Evolutionary conservation across 83 land plant species (phyloP), one percentile per base, ranked within the genome.

Genomic region (Isoetes engelmannii): DNA sequence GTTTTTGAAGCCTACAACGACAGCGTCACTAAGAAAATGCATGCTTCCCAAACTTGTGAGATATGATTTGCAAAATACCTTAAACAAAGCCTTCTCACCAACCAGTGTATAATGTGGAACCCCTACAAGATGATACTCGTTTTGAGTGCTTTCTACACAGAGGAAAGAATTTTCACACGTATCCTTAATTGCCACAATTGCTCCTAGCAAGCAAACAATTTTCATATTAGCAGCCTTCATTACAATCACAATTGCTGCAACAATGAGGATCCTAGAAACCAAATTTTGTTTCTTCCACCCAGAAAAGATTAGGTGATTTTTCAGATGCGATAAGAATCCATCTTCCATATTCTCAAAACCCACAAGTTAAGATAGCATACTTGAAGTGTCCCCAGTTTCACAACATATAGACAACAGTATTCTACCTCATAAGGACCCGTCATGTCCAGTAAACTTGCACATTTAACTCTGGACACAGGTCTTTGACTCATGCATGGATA

Each of bases 151-250:
- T 74, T 89, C 86, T 47, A 87, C 92, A 12, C 89, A 70, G 64
- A 92, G 43, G 76, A 89, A 92, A 71, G 80, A 57, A 68, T 92
- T 89, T 69, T 92, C 92, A 15, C 81, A 66, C 72, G 89, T 80
- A 81, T 92, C 98, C 80, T 87, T 79, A 45, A 92, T 74, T 44
- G 98, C 95, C 68, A 92, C 83, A 82, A 89, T 79, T 15, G 92
- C 79, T 69, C 98, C 98, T 92, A 63, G 43, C 60, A 47, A 21
- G 45, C 44, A 57, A 19, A 68, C 3, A 54, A 46, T 54, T n/a
- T 20, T 49, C 63, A 51, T 21, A 18, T 64, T 6, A 54, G 9
- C 44, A 70, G 55, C 43, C 55, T 45, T 68, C 55, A n/a, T 7
- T 55, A 20, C 7, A 44, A 21, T 15, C 5, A 57, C 21, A 70